Base-by-base conservation (phyloP, 1,284 basidiomycete genomes). In the Irpex sp. region DNA sequence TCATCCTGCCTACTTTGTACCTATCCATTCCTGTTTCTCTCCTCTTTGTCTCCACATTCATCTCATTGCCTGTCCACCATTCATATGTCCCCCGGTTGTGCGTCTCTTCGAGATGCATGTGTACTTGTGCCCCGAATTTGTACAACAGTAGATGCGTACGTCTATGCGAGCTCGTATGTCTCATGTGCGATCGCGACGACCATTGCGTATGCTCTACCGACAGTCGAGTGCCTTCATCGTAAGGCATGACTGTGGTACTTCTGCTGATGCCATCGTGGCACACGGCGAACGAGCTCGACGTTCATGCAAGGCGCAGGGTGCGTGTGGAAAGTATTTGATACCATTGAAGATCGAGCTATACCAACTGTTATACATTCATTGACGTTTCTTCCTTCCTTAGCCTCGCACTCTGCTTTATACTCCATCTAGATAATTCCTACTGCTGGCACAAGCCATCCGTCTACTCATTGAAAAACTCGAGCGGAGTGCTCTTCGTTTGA, bases 391-490 rank as follows among this genome's bases (percentile, higher is more conserved):
- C 49, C 49, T 51, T 51, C 17, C 9, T 17, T 51, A 19, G 21
- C 21, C 13, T 50, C 17, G 1, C 53, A 35, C 33, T 15, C 33
- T 35, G 11, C 5, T 26, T 35, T 33, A 55, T 35, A 9, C 21
- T 8, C 21, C 43, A 35, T 35, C 31, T 58, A 50, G 39, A 43
- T 15, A 9, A 11, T 59, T 17, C 43, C 47, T 8, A 9, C 15
- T n/a, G 5, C 33, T 59, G 33, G 39, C 17, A 59, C 46, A 26
- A 26, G 15, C 1, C 19, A 26, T 21, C 13, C 26, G 5, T 50
- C 73, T 72, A 90, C 76, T 89, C 87, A 69, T 90, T 85, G 80
- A 92, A 92, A 74, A 90, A 91, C 65, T 87, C 83, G 61, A 92
- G 76, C 7, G 86, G 83, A 9, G 78, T 83, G 60, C 83, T 81